Conservation (phyloP, 1,139 yeast genomes). For the Debaryomycetaceae sp. region DNA sequence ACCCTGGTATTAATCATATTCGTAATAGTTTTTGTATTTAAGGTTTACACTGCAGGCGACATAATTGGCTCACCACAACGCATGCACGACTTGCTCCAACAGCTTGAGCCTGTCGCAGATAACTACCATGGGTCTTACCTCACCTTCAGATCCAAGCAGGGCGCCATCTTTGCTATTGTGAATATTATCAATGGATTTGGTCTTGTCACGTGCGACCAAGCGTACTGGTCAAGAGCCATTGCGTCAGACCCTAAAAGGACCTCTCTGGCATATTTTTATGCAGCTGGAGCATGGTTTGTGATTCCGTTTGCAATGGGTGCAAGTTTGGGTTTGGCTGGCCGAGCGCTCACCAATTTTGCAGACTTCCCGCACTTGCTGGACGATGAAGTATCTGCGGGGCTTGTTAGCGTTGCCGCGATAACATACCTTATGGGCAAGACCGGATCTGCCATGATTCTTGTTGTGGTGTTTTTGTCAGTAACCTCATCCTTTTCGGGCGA, state of each 20-base stretch:
- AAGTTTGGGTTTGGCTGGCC: constrained; percentile 37
- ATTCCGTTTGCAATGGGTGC: constrained; percentile 39
- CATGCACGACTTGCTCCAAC: constrained; percentile 40
- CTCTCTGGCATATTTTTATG: constrained; percentile 38
- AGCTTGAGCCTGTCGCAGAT: constrained; percentile 35
- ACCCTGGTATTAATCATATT: constrained; percentile 36
- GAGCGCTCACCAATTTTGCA: constrained; percentile 21
- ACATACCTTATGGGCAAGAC: constrained; percentile 39
- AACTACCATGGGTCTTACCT: constrained; percentile 44
- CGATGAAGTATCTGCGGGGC: constrained; percentile 30
- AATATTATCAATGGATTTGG: constrained; percentile 48
- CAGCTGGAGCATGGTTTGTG: constrained; percentile 40
- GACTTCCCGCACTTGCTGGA: constrained; percentile 24
- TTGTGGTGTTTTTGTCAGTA: constrained; percentile 46
- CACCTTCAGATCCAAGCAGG: constrained; percentile 41
- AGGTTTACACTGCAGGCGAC: constrained; percentile 34
- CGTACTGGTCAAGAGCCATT: constrained; percentile 23
- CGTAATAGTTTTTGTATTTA: constrained; percentile 38
- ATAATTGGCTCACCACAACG: constrained; percentile 43
- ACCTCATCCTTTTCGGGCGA: constrained; percentile 49
- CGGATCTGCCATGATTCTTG: constrained; percentile 37
- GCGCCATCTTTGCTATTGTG: constrained; percentile 32
- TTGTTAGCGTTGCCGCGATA: constrained; percentile 41
- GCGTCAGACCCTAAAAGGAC: constrained; percentile 36
- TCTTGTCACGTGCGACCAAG: constrained; percentile 67